Evolutionary conservation across 805 yeast species (phyloP).

Genomic region (Barnettozyma salicaria): DNA sequence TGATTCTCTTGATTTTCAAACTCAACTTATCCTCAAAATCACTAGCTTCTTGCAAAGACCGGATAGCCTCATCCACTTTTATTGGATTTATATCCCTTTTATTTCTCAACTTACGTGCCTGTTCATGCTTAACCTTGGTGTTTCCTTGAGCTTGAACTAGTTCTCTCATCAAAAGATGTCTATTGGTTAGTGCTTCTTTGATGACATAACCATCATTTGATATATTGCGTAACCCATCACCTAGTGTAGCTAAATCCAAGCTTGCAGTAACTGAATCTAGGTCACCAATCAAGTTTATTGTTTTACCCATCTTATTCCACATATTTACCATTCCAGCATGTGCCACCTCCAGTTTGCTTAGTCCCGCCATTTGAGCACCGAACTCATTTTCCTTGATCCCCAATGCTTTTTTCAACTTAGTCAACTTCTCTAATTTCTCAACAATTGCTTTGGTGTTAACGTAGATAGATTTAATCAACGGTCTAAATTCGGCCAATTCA

Average conservation of each 20-base stretch:
- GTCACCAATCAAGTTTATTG: conserved; percentile 68
- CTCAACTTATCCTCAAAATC: conserved; percentile 69
- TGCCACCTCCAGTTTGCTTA: conserved; percentile 40
- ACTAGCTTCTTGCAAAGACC: conserved; percentile 71
- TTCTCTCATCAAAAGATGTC: conserved; percentile 91
- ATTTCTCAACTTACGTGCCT: conserved; percentile 65
- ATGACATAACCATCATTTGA: conserved; percentile 76
- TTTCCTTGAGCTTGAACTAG: conserved; percentile 69
- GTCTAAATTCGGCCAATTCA: conserved; percentile 81
- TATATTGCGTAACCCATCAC: conserved; percentile 64
- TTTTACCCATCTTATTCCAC: conserved; percentile 75
- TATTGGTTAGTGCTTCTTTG: conserved; percentile 87
- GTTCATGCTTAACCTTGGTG: conserved; percentile 62
- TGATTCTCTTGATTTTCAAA: conserved; percentile 73
- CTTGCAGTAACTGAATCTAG: conserved; percentile 65
- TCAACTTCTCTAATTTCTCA: conserved; percentile 51
- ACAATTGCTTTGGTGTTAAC: conserved; percentile 45
- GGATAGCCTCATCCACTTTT: conserved; percentile 85
- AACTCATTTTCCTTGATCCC: conserved; percentile 53
- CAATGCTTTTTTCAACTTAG: conserved; percentile 38
- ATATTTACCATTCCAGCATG: conserved; percentile 66
- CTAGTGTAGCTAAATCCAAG: conserved; percentile 65
- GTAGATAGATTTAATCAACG: conserved; percentile 74
- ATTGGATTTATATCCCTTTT: conserved; percentile 75
- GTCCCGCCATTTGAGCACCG: conserved; percentile 38